These are phyloP conservation scores for Annulohypoxylon maeteangense DNA, from an alignment of 495 filamentous ascomycete genomes.

Conservation along the genomic window DNA sequence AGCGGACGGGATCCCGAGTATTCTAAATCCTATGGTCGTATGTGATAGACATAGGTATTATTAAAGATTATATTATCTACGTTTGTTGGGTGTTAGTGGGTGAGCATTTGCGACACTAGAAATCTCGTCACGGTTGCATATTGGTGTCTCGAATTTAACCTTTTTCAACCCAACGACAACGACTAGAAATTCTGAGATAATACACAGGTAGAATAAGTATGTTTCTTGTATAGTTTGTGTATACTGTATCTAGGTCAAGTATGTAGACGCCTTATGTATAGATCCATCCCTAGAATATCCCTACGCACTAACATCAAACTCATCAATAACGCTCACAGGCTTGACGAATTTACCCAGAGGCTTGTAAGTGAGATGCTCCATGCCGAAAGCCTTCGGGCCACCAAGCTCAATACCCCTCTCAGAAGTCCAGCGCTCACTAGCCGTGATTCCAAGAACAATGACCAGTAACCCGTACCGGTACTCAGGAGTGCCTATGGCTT, in stretches of 20 bases:
- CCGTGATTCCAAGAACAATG: conserved; percentile 65
- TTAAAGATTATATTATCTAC: not conserved
- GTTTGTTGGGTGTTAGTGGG: too few relatives aligned
- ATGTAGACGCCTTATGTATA: not conserved
- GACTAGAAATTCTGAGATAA: too few relatives aligned
- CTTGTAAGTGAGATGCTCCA: conserved; percentile 60
- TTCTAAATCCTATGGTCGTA: conserved; percentile 60
- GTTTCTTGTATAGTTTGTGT: too few relatives aligned
- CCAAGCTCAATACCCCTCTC: conserved; percentile 61
- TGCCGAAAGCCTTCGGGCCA: conserved; percentile 63
- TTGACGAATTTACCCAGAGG: conserved; percentile 60
- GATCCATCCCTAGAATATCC: too few relatives aligned
- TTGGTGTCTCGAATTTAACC: too few relatives aligned
- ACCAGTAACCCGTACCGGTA: conserved; percentile 70
- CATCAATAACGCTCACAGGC: conserved; percentile 64
- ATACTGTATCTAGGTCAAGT: not conserved
- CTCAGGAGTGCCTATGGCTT: conserved; percentile 69
- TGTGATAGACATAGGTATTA: conserved; percentile 16
- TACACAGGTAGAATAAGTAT: too few relatives aligned
- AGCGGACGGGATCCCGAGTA: conserved; percentile 63
- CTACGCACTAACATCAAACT: conserved; percentile 59
- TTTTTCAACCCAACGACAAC: too few relatives aligned
- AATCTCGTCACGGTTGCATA: not conserved
- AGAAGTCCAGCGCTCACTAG: conserved; percentile 67
- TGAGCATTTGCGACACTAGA: not conserved